Percentiles rank a stretch among this genome's conserved stretches.
phyloP scores from a whole-genome alignment of 805 yeast species.

The Pichia scutulata region DNA sequence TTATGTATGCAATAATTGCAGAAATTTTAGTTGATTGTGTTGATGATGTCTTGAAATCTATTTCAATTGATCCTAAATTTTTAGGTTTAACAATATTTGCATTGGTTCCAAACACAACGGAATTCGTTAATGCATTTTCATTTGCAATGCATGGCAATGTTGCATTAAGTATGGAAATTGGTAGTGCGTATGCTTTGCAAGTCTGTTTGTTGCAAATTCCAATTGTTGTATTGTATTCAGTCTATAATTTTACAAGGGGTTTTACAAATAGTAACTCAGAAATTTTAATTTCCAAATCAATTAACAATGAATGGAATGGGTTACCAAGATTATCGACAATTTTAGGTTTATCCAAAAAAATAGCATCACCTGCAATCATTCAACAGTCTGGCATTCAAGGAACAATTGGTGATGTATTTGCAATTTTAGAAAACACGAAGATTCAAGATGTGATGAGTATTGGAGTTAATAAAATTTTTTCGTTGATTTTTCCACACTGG shows the following conservation, averaged over 20 bases:
- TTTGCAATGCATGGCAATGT: constrained; percentile 95
- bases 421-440: neutral
- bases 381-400: neutral
- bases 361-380: neutral
- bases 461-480: constrained; percentile 41
- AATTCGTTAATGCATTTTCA: constrained; percentile 91
- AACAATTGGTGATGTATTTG: neutral
- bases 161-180: constrained; percentile 95
- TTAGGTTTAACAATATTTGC: constrained; percentile 93
- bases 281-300: constrained; percentile 1
- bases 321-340: constrained; percentile 9
- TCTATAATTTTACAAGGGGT: constrained; percentile 29
- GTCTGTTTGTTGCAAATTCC: constrained; percentile 94
- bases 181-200: constrained; percentile 94
- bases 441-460: neutral
- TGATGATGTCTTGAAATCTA: constrained; percentile 70
- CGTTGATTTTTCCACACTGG: constrained; percentile 92
- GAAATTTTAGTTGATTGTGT: constrained; percentile 91
- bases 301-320: constrained; percentile 2
- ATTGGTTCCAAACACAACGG: constrained; percentile 93
- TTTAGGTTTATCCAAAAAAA: constrained; percentile 1
- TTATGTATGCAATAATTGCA: constrained; percentile 87
- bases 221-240: constrained; percentile 71
- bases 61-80: constrained; percentile 84
- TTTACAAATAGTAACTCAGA: neutral